These are phyloP conservation scores for Cercis canadensis DNA, from an alignment of 306 rosid genomes.

Conservation along the genomic window DNA sequence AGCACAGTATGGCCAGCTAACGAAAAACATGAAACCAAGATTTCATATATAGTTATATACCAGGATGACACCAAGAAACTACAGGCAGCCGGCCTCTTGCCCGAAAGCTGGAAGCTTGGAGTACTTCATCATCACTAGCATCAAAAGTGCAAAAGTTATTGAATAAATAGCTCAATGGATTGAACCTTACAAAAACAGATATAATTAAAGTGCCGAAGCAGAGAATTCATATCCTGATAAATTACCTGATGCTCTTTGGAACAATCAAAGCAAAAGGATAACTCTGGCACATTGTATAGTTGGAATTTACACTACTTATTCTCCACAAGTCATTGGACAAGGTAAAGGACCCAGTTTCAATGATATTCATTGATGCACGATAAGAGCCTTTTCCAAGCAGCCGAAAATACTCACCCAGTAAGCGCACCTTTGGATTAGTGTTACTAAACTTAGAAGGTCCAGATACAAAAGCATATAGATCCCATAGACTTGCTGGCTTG, in stretches of 20 bases:
- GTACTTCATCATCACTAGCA: constrained; percentile 89
- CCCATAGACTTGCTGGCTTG: constrained; percentile 77
- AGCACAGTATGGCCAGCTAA: constrained; percentile 27
- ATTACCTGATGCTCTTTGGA: constrained; percentile 78
- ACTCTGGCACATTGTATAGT: constrained; percentile 74
- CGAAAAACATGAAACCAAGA: constrained; percentile 7
- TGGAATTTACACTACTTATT: constrained; percentile 77
- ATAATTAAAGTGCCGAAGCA: constrained; percentile 18
- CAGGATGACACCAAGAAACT: constrained; percentile 91
- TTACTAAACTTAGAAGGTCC: constrained; percentile 78
- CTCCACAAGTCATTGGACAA: constrained; percentile 87
- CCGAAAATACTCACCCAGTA: constrained; percentile 88
- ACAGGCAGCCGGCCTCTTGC: constrained; percentile 92
- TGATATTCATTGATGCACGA: constrained; percentile 62
- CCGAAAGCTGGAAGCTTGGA: constrained; percentile 85
- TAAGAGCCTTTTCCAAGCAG: constrained; percentile 75
- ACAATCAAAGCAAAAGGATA: constrained; percentile 96
- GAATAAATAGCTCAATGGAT: constrained; percentile 29
- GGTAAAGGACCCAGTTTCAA: constrained; percentile 80
- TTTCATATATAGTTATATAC: constrained; percentile 43
- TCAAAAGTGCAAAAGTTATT: constrained; percentile 33
- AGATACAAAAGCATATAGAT: constrained; percentile 77
- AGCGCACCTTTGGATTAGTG: constrained; percentile 77
- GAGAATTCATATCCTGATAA: constrained; percentile 37
- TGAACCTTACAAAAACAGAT: constrained; percentile 33